Evolutionary conservation across 805 yeast species (phyloP), one percentile per base, ranked within the genome.

Genomic region (Teunomyces cretensis): DNA sequence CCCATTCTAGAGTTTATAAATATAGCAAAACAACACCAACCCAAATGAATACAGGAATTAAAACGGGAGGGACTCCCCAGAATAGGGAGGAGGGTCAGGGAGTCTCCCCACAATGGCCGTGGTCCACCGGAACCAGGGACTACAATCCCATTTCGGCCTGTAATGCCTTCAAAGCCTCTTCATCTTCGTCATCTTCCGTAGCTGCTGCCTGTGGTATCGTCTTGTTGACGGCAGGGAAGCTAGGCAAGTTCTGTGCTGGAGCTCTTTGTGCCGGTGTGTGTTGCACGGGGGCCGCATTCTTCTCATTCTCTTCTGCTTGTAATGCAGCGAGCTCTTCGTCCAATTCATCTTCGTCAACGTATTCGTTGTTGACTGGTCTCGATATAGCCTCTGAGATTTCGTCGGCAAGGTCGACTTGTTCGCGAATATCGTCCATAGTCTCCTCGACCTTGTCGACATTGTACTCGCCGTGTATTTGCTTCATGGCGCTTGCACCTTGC

Each of bases 341-440:
- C 62, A 92, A 80, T 67, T 94, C 99, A 57, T 90, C 97, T 56
- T 89, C 96, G 60, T 88, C 96, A 27, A 84, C 74, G 53, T 78
- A 83, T 46, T 88, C 96, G 42, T 76, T 76, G 44, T 95, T 95
- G 53, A 94, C 79, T 5, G 99, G 97, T 69, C 96, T 81, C 40
- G 96, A 86, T 47, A 94, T 90, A 32, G 99, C 98, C 46, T 94
- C 97, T 40, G 95, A 84, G 44, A 94, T 90, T 73, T 94, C 99
- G 54, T 90, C 97, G 35, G 96, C 87, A 58, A 88, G 74, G 58
- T 92, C 97, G 42, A 92, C 95, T 68, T 94, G 98, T 64, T 94
- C 99, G 56, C 98, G 81, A 51, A 95, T 89, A 50, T 92, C 96
- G 65, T 94, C 99, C 98, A 94, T 92, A 7, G 97, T 92, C 56